Base-by-base conservation (phyloP, 108 stramenopile genomes). In the Poteriospumella lacustris region DNA sequence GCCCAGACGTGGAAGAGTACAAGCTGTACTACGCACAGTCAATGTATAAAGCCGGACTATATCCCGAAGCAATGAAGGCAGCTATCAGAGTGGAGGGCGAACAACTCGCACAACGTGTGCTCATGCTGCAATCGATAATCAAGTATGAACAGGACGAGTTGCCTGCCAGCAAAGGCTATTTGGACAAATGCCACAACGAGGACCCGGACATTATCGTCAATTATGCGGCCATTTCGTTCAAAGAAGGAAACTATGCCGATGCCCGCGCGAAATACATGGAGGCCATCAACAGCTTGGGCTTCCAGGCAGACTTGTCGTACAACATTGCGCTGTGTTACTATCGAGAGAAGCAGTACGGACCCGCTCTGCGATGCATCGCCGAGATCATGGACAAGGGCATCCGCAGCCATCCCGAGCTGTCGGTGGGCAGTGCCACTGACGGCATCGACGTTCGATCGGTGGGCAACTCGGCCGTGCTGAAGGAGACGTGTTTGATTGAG, bases 251-350 rank as follows among this genome's bases (percentile, higher is more conserved):
- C 5, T 93, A 76, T 60, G 84, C 77, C 2, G 84, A 87, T 0
- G 94, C 94, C 0, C 43, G 85, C 15, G 84, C 76, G 2, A 82
- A 84, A 77, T 94, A 92, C 76, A 77, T 40, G 2, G 88, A 85
- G 33, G 92, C 92, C 26, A 84, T 83, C 58, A 82, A 84, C 34
- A 89, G 87, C 26, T 68, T 90, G n/a, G 92, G 91, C 2, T 87
- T 89, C 68, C 87, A 82, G 68, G 80, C 90, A 24, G 88, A 88
- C 75, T 75, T 93, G n/a, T 85, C 89, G n/a, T 92, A 92, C 80
- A 91, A 90, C 70, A 87, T 92, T 28, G 92, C 94, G 5, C 73
- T 94, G 38, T 94, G 92, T 81, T 82, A 85, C 75, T 93, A 92
- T 83, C 68, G 81, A 43, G 79, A 91, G 80, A 89, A 91, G 38